Evolutionary conservation across 306 rosid genomes (phyloP), one percentile per base, ranked within the genome.

Genomic region (Trichosanthes cucumerina): DNA sequence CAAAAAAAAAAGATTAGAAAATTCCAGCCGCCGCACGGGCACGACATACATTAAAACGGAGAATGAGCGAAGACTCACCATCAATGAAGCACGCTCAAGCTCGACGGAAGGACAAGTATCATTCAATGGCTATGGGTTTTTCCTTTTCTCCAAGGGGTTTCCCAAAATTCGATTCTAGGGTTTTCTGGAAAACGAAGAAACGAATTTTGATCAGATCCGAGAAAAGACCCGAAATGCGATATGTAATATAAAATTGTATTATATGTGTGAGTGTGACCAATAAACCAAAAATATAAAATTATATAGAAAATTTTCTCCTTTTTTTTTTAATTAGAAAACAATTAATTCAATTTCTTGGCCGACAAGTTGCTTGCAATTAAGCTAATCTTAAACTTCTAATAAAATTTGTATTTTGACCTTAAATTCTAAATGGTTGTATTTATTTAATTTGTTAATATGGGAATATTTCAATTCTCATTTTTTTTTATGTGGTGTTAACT

Each of bases 61-160:
- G 52, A 43, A 71, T 44, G n/a, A 6, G 38, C 21, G 57, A 71
- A 46, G 58, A 46, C 76, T 71, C 33, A 71, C 76, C 76, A 71
- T 71, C 2, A 71, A 46, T 15, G 76, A 71, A 21, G 52, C 18
- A 23, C 54, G 18, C 21, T 69, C 23, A 7, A 43, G 5, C n/a
- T 69, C 54, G 54, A 69, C 5, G 75, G 54, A 43, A 11, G 75
- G 11, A 23, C 13, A 44, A 46, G 34, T 14, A 24, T 71, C 76
- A 71, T 46, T 13, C 76, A 50, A 31, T 71, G 39, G 76, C 75
- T 41, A 69, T 69, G 75, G 75, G 18, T 43, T 43, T 43, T 43
- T 46, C 13, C 39, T 71, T 24, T 24, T 5, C 53, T 9, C 31
- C 18, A 5, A 43, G 36, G 36, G 36, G 4, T 43, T 43, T 47